Conservation (phyloP, 2,329 filamentous ascomycete species). For the Periconia macrospinosa region DNA sequence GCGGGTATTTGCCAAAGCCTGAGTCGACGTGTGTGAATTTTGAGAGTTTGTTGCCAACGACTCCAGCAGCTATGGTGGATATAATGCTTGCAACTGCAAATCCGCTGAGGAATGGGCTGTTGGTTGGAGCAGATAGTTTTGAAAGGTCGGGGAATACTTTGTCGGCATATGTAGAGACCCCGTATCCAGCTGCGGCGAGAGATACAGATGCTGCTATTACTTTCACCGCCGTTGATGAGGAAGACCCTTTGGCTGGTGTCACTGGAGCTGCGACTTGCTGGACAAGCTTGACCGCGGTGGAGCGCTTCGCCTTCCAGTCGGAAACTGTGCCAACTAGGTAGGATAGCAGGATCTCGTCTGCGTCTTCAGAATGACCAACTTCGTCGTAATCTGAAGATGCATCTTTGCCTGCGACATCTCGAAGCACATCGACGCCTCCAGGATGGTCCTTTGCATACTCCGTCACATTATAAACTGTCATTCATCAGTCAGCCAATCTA, state of each 20-base stretch:
- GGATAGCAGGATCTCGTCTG: constrained; percentile 44
- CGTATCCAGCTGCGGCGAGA: constrained; percentile 13
- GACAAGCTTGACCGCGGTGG: constrained; percentile 41
- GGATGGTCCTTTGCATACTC: constrained; percentile 63
- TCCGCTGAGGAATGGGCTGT: constrained; percentile 13
- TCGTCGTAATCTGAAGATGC: constrained; percentile 49
- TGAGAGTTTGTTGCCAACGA: constrained; percentile 36
- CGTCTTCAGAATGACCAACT: constrained; percentile 51
- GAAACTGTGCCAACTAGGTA: constrained; percentile 32
- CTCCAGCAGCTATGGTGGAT: constrained; percentile 16
- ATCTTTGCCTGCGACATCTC: constrained; percentile 47
- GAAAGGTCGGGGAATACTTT: constrained; percentile 10
- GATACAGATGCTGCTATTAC: constrained; percentile 10
- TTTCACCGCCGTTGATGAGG: constrained; percentile 9
- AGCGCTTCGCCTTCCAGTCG: constrained; percentile 16
- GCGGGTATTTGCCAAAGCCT: constrained; percentile 27
- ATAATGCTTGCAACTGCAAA: constrained; percentile 21
- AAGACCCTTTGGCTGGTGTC: constrained; percentile 4
- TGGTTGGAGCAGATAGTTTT: constrained; percentile 4
- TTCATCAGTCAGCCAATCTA: constrained; percentile 4
- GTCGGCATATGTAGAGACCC: constrained; percentile 12
- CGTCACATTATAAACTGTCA: constrained; percentile 59
- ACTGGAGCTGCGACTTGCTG: constrained; percentile 28
- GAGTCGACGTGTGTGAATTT: constrained; percentile 44
- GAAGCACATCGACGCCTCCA: constrained; percentile 43